A percentile compares a stretch with the other conserved stretches of the same genome.
Conservation (phyloP, 768 basidiomycete species). For the Crepidotus variabilis region DNA sequence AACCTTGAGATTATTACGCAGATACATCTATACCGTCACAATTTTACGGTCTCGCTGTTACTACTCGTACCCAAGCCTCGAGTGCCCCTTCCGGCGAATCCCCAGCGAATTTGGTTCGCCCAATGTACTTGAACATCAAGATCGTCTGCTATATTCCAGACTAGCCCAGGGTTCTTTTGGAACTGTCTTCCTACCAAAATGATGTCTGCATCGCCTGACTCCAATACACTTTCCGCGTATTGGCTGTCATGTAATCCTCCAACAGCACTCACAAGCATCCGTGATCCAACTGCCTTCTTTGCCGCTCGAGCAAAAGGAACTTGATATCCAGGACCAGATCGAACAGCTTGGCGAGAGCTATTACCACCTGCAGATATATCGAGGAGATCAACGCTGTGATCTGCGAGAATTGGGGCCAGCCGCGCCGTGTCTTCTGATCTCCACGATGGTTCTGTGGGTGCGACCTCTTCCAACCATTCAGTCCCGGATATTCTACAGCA, state of each 20-base stretch:
- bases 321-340: constrained; percentile 42
- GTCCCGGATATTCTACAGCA: constrained; percentile 56
- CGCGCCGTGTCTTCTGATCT: constrained; percentile 62
- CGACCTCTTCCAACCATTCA: constrained; percentile 64
- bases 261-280: constrained; percentile 39
- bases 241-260: constrained; percentile 54
- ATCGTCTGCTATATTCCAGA: constrained; percentile 53
- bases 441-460: constrained; percentile 64
- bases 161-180: constrained; percentile 54
- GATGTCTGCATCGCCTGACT: constrained; percentile 57
- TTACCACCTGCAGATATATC: constrained; percentile 71
- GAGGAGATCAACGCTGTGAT: constrained; percentile 70
- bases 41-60: too few relatives aligned
- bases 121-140: constrained; percentile 42
- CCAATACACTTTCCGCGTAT: constrained; percentile 56
- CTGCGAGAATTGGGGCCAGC: constrained; percentile 53
- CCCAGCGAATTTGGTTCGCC: constrained; percentile 57
- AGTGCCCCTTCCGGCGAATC: constrained; percentile 34
- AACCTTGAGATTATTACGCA: too few relatives aligned
- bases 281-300: constrained; percentile 37
- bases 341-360: constrained; percentile 35
- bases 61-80: neutral
- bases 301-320: constrained; percentile 54
- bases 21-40: too few relatives aligned
- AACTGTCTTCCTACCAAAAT: constrained; percentile 52